Evolutionary conservation across 371 early-diverging fungal genomes (phyloP), one percentile per base, ranked within the genome.

Genomic region (Mortierella sp.): DNA sequence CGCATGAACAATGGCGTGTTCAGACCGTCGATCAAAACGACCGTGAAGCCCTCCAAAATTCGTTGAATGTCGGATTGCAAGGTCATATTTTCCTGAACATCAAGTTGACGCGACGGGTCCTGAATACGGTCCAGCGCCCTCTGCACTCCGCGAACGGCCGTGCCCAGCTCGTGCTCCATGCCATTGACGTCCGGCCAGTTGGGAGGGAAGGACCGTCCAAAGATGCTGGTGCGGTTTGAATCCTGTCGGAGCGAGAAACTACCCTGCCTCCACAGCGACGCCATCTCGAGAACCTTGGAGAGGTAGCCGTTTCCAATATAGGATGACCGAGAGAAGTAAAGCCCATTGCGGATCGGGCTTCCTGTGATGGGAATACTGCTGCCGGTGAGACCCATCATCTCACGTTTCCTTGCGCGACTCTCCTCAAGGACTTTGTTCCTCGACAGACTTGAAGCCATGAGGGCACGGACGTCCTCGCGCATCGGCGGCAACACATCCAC

Each of bases 241-340:
- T 24, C 24, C 2, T 48, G 9, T 4, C 64, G 31, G 14, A 41
- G 16, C 7, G n/a, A 0, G 45, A 47, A 19, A 19, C 24, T 39
- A 4, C 19, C 52, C 29, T 4, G 31, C 2, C 70, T 16, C 9
- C 43, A 45, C 2, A 40, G 5, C 1, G 65, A 45, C 55, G 78
- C 48, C 24, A 63, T 43, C 11, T 40, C 26, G 14, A 82, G 44
- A 19, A 78, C 13, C 8, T 34, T 65, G 11, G 78, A 68, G 29
- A 82, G 75, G 1, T 50, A 44, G 9, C 78, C 75, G 13, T 70
- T 71, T 3, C 83, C 83, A 45, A 82, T 75, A 47, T 78, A 82
- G 3, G 75, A 52, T 34, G 74, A 78, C 16, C 69, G 67, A 1
- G 78, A 72, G 43, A 82, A 82, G 66, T 74, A 74, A 2, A 82